Percentiles rank a stretch among this genome's conserved stretches.
These are phyloP conservation scores for Gillenia trifoliata DNA, from an alignment of 306 rosid genomes.

Conservation along the genomic window DNA sequence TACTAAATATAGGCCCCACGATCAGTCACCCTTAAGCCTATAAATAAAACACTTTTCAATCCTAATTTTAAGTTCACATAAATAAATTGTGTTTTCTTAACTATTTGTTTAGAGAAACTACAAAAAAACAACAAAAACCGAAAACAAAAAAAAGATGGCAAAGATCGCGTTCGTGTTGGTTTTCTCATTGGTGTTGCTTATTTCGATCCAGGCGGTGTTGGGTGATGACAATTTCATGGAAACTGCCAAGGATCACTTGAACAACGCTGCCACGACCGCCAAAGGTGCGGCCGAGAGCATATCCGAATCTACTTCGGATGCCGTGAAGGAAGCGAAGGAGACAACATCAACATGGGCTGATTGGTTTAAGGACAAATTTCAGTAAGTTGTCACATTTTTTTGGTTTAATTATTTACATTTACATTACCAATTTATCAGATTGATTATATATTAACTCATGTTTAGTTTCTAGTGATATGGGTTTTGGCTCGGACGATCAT, in stretches of 20 bases:
- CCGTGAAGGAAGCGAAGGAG: not conserved
- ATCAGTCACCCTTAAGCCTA: not conserved
- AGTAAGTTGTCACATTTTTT: not conserved
- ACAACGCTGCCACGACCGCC: not conserved
- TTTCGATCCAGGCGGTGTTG: slow-evolving; percentile 6
- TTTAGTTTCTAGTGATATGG: not conserved
- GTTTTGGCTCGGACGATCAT: not conserved
- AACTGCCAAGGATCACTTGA: not conserved
- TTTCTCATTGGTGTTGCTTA: slow-evolving; percentile 11
- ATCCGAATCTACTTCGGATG: not conserved
- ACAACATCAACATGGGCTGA: not conserved
- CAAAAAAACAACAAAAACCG: not conserved
- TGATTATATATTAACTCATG: not conserved
- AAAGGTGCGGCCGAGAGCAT: not conserved
- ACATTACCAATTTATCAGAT: not conserved
- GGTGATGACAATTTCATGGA: not conserved
- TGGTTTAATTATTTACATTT: not conserved
- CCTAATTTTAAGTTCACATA: not conserved
- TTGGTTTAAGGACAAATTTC: slow-evolving; percentile 11
- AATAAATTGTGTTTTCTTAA: not conserved
- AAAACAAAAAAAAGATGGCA: not conserved
- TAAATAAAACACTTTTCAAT: not conserved
- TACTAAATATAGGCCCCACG: not conserved
- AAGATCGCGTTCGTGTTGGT: slow-evolving; percentile 1
- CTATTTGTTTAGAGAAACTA: not conserved